Percentiles rank a stretch among this genome's conserved stretches.
Conservation (phyloP, 2,329 filamentous ascomycete genomes). For the Paecilomyces sp. region DNA sequence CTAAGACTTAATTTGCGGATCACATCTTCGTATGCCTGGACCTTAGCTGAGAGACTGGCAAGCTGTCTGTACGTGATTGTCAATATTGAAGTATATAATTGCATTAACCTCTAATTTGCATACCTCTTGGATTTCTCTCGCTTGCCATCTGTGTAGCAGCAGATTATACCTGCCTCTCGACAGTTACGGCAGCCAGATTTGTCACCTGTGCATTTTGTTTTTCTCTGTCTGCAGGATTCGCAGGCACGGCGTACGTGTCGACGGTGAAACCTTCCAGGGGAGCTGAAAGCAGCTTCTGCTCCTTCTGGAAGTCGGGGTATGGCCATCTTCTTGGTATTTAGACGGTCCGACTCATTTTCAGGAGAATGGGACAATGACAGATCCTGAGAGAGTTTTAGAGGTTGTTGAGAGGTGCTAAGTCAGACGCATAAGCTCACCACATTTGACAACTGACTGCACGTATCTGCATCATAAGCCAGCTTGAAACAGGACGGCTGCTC, state of each 20-base stretch:
- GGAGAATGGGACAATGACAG: constrained; percentile 14
- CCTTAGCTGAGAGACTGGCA: constrained; percentile 34
- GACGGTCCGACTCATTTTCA: constrained; percentile 13
- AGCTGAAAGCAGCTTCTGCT: constrained; percentile 23
- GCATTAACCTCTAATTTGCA: neutral
- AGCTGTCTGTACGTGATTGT: constrained; percentile 24
- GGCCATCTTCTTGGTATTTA: constrained; percentile 24
- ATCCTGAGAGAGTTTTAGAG: constrained; percentile 13
- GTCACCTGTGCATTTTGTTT: constrained; percentile 41
- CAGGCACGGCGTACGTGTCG: constrained; percentile 34
- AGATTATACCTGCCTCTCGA: constrained; percentile 35
- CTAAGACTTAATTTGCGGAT: constrained; percentile 27
- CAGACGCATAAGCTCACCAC: constrained; percentile 15
- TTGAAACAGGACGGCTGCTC: constrained; percentile 24
- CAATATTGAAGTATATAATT: neutral
- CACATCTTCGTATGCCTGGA: constrained; percentile 33
- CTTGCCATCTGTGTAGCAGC: constrained; percentile 41
- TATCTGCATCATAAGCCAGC: constrained; percentile 23
- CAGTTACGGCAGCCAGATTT: constrained; percentile 38
- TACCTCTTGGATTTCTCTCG: constrained; percentile 39
- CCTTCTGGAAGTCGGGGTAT: constrained; percentile 29
- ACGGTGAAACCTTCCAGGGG: constrained; percentile 27
- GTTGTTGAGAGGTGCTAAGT: neutral
- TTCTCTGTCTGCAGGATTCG: constrained; percentile 38
- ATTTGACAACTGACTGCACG: constrained; percentile 20